phyloP scores from a whole-genome alignment of 495 filamentous ascomycete species.

The Jackrogersella multiformis region DNA sequence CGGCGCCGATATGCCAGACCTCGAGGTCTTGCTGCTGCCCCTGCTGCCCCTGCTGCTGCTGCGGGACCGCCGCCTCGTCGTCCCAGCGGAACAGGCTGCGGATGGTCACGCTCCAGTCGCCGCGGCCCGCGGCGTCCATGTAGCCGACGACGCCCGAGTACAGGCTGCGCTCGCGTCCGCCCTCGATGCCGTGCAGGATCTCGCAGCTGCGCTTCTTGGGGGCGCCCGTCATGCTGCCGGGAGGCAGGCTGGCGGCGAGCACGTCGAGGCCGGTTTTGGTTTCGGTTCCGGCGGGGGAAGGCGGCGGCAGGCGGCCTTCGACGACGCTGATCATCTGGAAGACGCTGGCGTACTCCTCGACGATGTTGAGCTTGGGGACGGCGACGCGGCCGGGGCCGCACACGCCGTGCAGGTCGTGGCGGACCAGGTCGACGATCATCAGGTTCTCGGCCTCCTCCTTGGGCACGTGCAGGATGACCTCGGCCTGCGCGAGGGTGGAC shows the following conservation, averaged over 20 bases:
- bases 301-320: conserved; percentile 73
- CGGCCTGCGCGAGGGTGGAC: conserved; percentile 71
- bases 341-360: conserved; percentile 90
- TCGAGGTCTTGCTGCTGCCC: conserved; percentile 48
- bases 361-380: conserved; percentile 73
- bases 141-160: conserved; percentile 93
- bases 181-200: conserved; percentile 75
- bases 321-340: conserved; percentile 92
- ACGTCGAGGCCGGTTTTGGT: conserved; percentile 74
- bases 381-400: conserved; percentile 74
- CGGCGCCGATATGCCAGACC: conserved; percentile 85
- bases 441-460: conserved; percentile 97
- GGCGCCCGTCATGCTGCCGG: conserved; percentile 94
- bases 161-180: conserved; percentile 69
- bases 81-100: conserved; percentile 77
- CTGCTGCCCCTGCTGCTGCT: conserved; percentile 4
- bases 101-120: conserved; percentile 90
- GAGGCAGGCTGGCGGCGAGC: conserved; percentile 79
- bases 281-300: conserved; percentile 46
- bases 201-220: conserved; percentile 91
- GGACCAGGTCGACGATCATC: conserved; percentile 96
- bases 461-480: conserved; percentile 71
- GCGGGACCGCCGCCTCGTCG: conserved; percentile 50
- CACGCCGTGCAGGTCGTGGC: conserved; percentile 88
- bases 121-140: conserved; percentile 82